A percentile compares a stretch with the other conserved stretches of the same genome.
phyloP scores from a whole-genome alignment of 805 yeast species.

The Candida qinlingensis region DNA sequence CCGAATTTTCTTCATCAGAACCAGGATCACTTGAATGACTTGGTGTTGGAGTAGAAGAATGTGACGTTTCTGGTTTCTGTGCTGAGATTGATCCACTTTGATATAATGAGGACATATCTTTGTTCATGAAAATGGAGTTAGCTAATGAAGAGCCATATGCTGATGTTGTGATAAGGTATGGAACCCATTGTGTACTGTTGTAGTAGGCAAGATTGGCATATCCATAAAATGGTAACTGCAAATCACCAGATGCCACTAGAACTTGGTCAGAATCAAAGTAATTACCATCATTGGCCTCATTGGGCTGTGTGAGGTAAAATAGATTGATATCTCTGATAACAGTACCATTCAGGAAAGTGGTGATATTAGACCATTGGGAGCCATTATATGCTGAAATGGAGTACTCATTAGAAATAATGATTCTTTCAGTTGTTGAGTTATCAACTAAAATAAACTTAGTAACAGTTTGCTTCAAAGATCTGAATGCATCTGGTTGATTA shows the following conservation, averaged over 20 bases:
- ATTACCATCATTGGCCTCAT: constrained; percentile 28
- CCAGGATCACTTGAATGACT: constrained; percentile 8
- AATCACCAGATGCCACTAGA: constrained; percentile 53
- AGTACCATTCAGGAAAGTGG: constrained; percentile 28
- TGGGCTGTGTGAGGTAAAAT: constrained; percentile 29
- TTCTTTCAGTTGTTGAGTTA: constrained; percentile 35
- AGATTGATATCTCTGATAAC: constrained; percentile 43
- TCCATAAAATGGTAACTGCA: constrained; percentile 48
- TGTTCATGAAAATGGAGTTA: constrained; percentile 31
- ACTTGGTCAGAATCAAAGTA: constrained; percentile 41
- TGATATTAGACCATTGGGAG: constrained; percentile 41
- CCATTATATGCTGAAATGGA: constrained; percentile 39
- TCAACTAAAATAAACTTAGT: constrained; percentile 43
- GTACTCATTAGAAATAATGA: constrained; percentile 37
- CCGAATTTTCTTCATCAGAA: constrained; percentile 5
- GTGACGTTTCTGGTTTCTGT: constrained; percentile 7
- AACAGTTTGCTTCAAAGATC: constrained; percentile 22
- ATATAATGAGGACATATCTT: constrained; percentile 30
- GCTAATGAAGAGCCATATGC: constrained; percentile 20
- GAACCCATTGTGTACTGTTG: constrained; percentile 65
- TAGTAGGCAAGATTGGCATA: constrained; percentile 54
- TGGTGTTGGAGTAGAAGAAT: constrained; percentile 13
- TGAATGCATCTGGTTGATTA: constrained; percentile 20
- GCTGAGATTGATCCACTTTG: constrained; percentile 24
- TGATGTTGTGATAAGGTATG: constrained; percentile 45